These are phyloP conservation scores for Lipomyces yamadae DNA, from an alignment of 805 yeast genomes.

Conservation along the genomic window DNA sequence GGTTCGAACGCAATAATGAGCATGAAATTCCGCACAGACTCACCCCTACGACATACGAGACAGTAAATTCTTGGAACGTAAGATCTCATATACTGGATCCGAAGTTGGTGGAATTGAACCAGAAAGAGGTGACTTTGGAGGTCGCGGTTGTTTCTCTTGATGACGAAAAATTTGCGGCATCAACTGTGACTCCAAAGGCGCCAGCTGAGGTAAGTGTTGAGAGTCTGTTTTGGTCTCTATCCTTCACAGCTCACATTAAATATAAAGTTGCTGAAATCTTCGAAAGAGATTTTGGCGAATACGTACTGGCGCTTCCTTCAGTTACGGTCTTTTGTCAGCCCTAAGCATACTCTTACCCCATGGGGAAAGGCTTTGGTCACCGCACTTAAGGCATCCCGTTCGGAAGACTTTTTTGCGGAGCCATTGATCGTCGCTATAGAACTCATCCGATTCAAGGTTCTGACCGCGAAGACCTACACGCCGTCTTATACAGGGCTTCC, in stretches of 20 bases:
- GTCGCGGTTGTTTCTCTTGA: constrained; percentile 45
- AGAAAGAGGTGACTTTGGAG: constrained; percentile 42
- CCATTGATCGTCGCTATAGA: constrained; percentile 40
- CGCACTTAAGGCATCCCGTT: constrained; percentile 48
- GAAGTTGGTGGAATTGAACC: constrained; percentile 41
- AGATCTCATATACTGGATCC: constrained; percentile 35
- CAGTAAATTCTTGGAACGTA: constrained; percentile 47
- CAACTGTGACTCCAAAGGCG: constrained; percentile 34
- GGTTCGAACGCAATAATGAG: constrained; percentile 55
- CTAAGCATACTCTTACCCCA: constrained; percentile 35
- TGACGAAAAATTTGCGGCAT: constrained; percentile 44
- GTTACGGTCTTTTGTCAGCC: constrained; percentile 32
- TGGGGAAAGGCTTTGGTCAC: constrained; percentile 58
- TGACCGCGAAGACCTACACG: constrained; percentile 44
- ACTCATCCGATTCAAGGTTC: constrained; percentile 38
- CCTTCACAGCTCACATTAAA: background rate
- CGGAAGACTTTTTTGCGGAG: constrained; percentile 45
- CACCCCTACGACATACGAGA: constrained; percentile 57
- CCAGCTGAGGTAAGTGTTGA: constrained; percentile 2
- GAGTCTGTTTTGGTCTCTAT: background rate
- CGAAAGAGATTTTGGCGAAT: constrained; percentile 23
- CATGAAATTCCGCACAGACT: constrained; percentile 57
- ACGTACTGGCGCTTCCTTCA: constrained; percentile 31
- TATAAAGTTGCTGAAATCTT: constrained; percentile 8
- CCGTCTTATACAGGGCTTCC: constrained; percentile 48